Base-by-base conservation (phyloP, 2,329 filamentous ascomycete species). In the Microdochium bolleyi region DNA sequence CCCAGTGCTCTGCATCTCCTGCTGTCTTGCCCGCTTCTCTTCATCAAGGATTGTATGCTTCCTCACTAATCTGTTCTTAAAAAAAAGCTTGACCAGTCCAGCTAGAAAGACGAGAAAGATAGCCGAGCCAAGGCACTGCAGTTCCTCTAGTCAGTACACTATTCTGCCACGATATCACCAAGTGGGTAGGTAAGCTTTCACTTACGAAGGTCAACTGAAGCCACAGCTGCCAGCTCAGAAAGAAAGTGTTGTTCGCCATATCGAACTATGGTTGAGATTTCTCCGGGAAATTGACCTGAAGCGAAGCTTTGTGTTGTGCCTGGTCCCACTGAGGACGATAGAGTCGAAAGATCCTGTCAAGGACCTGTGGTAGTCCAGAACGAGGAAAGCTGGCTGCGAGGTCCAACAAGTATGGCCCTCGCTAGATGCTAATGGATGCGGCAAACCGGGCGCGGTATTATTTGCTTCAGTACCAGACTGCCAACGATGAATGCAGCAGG, bases 161-260 rank as follows among this genome's bases (percentile, higher is more conserved):
- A 24, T 9, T 3, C 24, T 25, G 2, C 2, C 7, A 41, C 37
- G 16, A 14, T 41, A 41, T 19, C 4, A 19, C 4, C 14, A n/a
- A n/a, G 14, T 16, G 37, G 19, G 5, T 24, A 3, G 13, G 5
- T 2, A 27, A 10, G 14, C 19, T 46, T 21, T 27, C 16, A 77
- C 88, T 76, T 74, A 95, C 91, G 73, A 95, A 89, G 51, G 85
- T 88, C 84, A 96, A 85, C 73, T 95, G 84, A 76, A 94, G 83
- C 91, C 91, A 96, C 62, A 94, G 73, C 60, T 80, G 74, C 91
- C 90, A 95, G 50, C 72, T 76, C 44, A 74, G 62, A 69, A 88
- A 89, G 68, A 90, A 89, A 38, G 62, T 66, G 50, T 58, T 62
- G 62, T 68, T 70, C 49, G 58, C 65, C 71, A 73, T 73, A 50